These are phyloP conservation scores for Carex cristatella DNA, from an alignment of 176 grass and related monocot species.

Conservation along the genomic window DNA sequence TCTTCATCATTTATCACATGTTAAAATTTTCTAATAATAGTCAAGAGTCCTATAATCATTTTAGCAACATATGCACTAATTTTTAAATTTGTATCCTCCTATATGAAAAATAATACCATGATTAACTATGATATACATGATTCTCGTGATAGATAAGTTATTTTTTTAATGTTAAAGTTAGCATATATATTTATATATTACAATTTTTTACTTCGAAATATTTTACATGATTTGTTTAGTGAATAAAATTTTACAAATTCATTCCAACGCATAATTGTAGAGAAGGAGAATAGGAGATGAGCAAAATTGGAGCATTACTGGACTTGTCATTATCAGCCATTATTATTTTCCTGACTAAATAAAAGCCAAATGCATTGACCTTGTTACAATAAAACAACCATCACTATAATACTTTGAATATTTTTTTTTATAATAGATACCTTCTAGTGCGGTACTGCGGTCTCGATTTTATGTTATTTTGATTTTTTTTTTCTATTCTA, in stretches of 20 bases:
- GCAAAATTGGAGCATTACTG: background rate
- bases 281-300: background rate
- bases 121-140: too few species aligned
- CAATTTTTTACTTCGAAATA: background rate
- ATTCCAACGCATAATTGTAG: background rate
- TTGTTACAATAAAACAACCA: background rate
- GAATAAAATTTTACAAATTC: background rate
- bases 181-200: background rate
- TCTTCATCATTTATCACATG: too few species aligned
- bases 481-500: background rate
- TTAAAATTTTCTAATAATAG: too few species aligned
- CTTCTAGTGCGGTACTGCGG: background rate
- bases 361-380: background rate
- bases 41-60: too few species aligned
- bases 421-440: background rate
- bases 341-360: background rate
- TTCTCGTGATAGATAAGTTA: background rate
- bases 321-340: constrained; percentile 10
- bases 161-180: background rate
- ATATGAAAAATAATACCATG: too few species aligned
- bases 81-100: background rate
- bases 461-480: background rate
- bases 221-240: background rate
- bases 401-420: background rate
- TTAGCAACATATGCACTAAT: background rate